phyloP scores from a whole-genome alignment of 129 eudicot genomes.

The Artemisia tridentata region DNA sequence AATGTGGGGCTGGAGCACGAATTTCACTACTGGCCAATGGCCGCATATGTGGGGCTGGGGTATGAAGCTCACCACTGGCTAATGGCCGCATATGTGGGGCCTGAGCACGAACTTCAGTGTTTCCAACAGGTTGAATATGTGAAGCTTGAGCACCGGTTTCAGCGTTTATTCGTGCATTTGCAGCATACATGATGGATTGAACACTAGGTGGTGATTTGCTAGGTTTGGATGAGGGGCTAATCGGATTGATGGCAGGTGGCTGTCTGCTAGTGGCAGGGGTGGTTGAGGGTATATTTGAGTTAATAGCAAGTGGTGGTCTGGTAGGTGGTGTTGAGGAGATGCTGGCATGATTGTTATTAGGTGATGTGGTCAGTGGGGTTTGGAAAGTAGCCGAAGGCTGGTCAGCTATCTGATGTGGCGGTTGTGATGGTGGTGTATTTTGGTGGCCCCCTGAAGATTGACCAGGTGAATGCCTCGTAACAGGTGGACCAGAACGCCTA shows the following conservation, averaged over 20 bases:
- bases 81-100: conserved; percentile 55
- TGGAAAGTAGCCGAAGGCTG: conserved; percentile 49
- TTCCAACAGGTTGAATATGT: conserved; percentile 37
- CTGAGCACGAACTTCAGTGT: conserved; percentile 45
- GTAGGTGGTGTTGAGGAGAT: not conserved
- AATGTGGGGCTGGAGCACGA: conserved; percentile 37
- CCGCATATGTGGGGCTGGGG: conserved; percentile 59
- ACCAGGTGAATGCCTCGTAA: conserved; percentile 31
- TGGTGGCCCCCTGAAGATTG: conserved; percentile 33
- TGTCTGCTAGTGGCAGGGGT: conserved; percentile 1
- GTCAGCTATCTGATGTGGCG: conserved; percentile 46
- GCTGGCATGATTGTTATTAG: not conserved
- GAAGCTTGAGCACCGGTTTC: conserved; percentile 58
- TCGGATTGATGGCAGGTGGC: conserved; percentile 4
- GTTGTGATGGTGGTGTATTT: conserved; percentile 18
- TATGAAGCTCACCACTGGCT: conserved; percentile 37
- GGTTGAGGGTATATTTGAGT: not conserved
- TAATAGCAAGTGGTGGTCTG: not conserved
- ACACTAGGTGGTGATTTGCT: conserved; percentile 36
- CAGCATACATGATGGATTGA: conserved; percentile 35
- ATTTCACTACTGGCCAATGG: conserved; percentile 29
- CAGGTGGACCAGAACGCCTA: conserved; percentile 7
- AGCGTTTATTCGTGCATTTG: conserved; percentile 32
- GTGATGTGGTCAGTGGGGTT: conserved; percentile 28
- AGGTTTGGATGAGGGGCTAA: not conserved